These are phyloP conservation scores for Diaporthe destruens DNA, from an alignment of 2,329 filamentous ascomycete genomes.

Conservation along the genomic window DNA sequence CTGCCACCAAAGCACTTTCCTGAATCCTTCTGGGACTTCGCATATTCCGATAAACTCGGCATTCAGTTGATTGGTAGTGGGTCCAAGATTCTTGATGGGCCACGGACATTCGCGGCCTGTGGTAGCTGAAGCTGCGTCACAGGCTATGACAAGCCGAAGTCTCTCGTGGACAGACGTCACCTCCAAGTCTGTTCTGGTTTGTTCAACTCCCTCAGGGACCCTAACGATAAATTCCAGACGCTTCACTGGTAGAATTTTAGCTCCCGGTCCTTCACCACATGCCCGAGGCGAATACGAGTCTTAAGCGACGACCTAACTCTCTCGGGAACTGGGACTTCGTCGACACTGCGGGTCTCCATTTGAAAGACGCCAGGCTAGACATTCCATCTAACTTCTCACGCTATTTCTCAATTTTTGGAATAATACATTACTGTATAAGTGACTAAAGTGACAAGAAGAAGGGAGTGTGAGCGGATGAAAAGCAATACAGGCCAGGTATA, in stretches of 20 bases:
- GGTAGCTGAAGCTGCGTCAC: not conserved
- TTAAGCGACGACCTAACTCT: not conserved
- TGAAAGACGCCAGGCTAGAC: not conserved
- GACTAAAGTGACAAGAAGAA: not conserved
- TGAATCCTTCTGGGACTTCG: not conserved
- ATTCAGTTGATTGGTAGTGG: not conserved
- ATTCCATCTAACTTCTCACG: not conserved
- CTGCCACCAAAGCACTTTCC: not conserved
- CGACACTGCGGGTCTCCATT: not conserved
- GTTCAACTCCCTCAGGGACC: too few relatives aligned
- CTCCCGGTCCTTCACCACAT: not conserved
- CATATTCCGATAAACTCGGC: not conserved
- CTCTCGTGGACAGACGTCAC: constrained; percentile 1
- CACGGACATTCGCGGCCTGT: too few relatives aligned
- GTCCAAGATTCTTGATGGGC: not conserved
- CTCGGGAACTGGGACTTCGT: not conserved
- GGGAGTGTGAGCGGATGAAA: not conserved
- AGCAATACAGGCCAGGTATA: not conserved
- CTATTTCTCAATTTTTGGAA: not conserved
- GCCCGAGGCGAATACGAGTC: not conserved
- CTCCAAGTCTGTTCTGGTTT: not conserved
- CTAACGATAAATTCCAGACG: not conserved
- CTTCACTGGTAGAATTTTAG: not conserved
- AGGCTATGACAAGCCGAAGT: not conserved
- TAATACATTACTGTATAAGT: not conserved